Evolutionary conservation across 768 basidiomycete species (phyloP).

Genomic region (Lactifluus volemus): DNA sequence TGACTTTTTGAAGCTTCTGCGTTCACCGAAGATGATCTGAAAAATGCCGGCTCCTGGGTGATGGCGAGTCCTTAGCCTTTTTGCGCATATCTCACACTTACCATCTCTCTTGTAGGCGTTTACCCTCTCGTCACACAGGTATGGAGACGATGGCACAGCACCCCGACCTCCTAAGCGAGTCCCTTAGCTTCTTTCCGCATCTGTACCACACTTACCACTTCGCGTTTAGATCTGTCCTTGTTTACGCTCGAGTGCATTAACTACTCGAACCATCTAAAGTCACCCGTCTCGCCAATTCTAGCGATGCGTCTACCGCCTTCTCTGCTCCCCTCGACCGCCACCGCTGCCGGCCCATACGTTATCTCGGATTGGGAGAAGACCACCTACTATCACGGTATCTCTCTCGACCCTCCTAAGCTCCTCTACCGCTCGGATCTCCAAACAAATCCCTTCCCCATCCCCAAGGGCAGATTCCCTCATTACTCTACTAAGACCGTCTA

Average conservation of each 20-base stretch:
- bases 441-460: slow-evolving; percentile 2
- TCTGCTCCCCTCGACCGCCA: background rate
- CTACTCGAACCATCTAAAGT: background rate
- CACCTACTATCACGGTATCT: slow-evolving; percentile 1
- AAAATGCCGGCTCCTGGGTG: background rate
- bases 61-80: background rate
- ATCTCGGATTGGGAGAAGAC: background rate
- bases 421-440: slow-evolving; percentile 6
- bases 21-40: background rate
- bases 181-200: background rate
- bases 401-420: background rate
- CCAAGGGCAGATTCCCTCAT: background rate
- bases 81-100: background rate
- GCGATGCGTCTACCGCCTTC: too few species aligned
- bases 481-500: slow-evolving; percentile 7
- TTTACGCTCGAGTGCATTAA: background rate
- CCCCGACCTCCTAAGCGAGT: background rate
- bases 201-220: background rate
- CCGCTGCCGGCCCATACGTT: background rate
- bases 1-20: background rate
- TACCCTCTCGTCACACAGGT: background rate
- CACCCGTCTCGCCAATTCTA: too few species aligned
- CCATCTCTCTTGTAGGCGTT: background rate
- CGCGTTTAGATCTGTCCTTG: background rate
- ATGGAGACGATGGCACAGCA: background rate